Base-by-base conservation (phyloP, 371 early-diverging fungal genomes). In the Mucor mucedo region DNA sequence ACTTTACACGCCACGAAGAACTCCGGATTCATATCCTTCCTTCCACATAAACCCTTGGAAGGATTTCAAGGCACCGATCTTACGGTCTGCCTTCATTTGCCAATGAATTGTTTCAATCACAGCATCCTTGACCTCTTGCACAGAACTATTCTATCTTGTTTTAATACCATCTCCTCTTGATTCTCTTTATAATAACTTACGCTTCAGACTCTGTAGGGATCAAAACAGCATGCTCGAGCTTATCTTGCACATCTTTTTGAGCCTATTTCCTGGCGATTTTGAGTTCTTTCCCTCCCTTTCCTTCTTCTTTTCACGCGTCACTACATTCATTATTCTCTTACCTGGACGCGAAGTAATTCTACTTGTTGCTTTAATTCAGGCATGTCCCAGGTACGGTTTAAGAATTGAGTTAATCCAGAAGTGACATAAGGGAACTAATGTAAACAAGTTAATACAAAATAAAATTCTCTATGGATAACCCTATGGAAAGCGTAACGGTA, bases 1-100 rank as follows among this genome's bases (percentile, higher is more conserved):
- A 87, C 10, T 89, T 80, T 85, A 94, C 87, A 73, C 84, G 55
- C 95, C 92, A 58, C 82, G 80, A 32, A 98, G 76, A 48, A 84
- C 83, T 4, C 95, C 95, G 10, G 73, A 76, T 48, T 84, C 85
- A 70, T 91, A 98, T 0, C 94, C 98, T 57, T 81, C 85, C 60
- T 86, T 79, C 98, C 98, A 98, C 88, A 98, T 93, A 67, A 83
- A 93, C 7, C 98, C 98, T 77, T 98, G 98, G 61, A 98, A 90
- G 0, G 88, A 82, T 72, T 98, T 98, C 6, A 98, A 71, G 0
- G 96, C 88, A 2, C 90, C 93, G 49, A 91, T 88, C 70, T 98
- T 93, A 40, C 95, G 87, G 69, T 98, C 95, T 2, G 72, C 73
- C 21, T 70, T 63, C 94, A 98, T 95, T 72, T 93, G 93, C 92